A percentile compares a stretch with the other conserved stretches of the same genome.
Conservation (phyloP, 2,329 filamentous ascomycete genomes). For the Lizonia empirigonia region DNA sequence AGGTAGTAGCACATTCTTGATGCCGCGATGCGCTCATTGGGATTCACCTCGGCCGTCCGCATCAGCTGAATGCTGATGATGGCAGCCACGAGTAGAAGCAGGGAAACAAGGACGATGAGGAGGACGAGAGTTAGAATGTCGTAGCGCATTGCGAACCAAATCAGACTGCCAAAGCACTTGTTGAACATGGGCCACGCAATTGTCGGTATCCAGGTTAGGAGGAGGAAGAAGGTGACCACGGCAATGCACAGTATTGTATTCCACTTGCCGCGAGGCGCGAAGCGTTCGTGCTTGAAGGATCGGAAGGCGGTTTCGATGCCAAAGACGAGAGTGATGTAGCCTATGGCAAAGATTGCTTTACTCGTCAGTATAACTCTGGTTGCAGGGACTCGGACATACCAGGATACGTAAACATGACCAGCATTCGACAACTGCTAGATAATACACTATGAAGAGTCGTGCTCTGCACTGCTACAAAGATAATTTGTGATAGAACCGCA, state of each 20-base stretch:
- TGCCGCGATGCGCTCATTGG: slow-evolving; percentile 65
- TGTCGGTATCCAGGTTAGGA: slow-evolving; percentile 65
- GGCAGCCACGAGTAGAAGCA: slow-evolving; percentile 58
- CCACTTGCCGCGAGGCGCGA: slow-evolving; percentile 65
- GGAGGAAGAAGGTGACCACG: slow-evolving; percentile 57
- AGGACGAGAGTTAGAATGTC: slow-evolving; percentile 63
- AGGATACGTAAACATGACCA: slow-evolving; percentile 48
- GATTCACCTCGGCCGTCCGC: slow-evolving; percentile 60
- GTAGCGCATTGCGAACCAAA: slow-evolving; percentile 70
- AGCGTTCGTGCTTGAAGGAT: slow-evolving; percentile 61
- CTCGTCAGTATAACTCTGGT: slow-evolving; percentile 24
- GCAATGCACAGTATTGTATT: slow-evolving; percentile 63
- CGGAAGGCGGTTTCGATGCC: slow-evolving; percentile 65
- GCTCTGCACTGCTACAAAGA: slow-evolving; percentile 49
- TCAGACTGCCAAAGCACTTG: slow-evolving; percentile 69
- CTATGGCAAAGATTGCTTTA: slow-evolving; percentile 68
- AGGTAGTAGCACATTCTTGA: slow-evolving; percentile 74
- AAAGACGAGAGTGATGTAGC: slow-evolving; percentile 69
- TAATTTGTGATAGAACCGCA: slow-evolving; percentile 46
- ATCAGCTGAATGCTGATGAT: slow-evolving; percentile 64
- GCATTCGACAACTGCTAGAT: slow-evolving; percentile 42
- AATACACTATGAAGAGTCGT: slow-evolving; percentile 46
- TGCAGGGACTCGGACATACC: slow-evolving; percentile 34
- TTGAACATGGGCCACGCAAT: slow-evolving; percentile 61
- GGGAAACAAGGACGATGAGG: slow-evolving; percentile 57